phyloP scores from a whole-genome alignment of 768 basidiomycete genomes.

The Suillus placidus region DNA sequence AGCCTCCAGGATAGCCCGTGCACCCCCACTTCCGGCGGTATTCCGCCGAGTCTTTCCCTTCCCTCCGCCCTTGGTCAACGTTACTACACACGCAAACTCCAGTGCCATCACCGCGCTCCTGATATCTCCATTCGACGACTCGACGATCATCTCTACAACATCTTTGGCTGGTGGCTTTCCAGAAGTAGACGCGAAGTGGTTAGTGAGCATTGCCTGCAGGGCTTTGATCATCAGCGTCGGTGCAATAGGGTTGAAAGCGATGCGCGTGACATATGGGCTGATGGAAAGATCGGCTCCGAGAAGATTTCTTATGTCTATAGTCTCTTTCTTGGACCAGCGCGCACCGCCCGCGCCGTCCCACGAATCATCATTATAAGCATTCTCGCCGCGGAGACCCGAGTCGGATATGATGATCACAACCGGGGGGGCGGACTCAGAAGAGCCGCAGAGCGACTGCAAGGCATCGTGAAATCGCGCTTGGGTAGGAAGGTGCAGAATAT shows the following conservation, averaged over 20 bases:
- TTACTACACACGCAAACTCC: constrained; percentile 74
- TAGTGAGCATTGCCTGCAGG: constrained; percentile 58
- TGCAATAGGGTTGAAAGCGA: constrained; percentile 90
- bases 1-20: constrained; percentile 59
- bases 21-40: constrained; percentile 16
- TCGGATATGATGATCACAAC: constrained; percentile 86
- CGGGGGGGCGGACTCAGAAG: constrained; percentile 47
- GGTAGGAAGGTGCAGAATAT: constrained; percentile 75
- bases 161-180: constrained; percentile 58
- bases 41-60: constrained; percentile 39
- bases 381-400: constrained; percentile 75
- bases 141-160: constrained; percentile 73
- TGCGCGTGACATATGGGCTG: constrained; percentile 78
- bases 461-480: constrained; percentile 74
- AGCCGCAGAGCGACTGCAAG: constrained; percentile 53
- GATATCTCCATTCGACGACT: constrained; percentile 87
- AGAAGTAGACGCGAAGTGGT: constrained; percentile 44
- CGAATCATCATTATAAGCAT: constrained; percentile 43
- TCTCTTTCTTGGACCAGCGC: constrained; percentile 54
- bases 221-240: constrained; percentile 83
- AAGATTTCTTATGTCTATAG: constrained; percentile 69
- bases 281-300: constrained; percentile 67
- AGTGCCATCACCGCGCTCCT: constrained; percentile 92
- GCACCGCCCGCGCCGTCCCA: constrained; percentile 48
- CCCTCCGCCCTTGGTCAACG: constrained; percentile 31